Base-by-base conservation (phyloP, 2,329 filamentous ascomycete species). In the Aciculosporium take region DNA sequence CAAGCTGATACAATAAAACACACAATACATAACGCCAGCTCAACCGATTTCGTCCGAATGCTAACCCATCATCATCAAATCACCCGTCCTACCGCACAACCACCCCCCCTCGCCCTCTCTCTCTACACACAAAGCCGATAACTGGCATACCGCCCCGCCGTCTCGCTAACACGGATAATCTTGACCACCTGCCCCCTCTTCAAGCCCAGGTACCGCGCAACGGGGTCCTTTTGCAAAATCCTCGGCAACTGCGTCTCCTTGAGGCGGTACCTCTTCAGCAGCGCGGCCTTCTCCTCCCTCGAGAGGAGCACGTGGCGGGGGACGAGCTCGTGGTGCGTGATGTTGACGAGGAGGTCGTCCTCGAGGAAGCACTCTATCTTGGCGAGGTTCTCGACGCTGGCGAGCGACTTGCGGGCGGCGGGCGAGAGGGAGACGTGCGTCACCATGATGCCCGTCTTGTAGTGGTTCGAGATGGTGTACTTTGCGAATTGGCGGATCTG, bases 161-260 rank as follows among this genome's bases (percentile, higher is more conserved):
- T 98, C 71, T 96, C 91, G 57, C 81, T 88, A 61, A 82, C 88
- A 50, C 91, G 74, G 55, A 98, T 95, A 54, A 98, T 98, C 76
- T 98, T 98, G 55, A 98, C 91, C 3, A 98, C 88, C 64, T 95
- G 84, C 3, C 88, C 87, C 57, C 88, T 75, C 68, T 84, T 82
- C 58, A 98, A 68, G 10, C 91, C 91, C 42, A 95, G 68, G 61
- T 96, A 98, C 54, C 83, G 80, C 21, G 91, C 85, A 40, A 98
- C 87, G 3, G 91, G 91, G 60, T 98, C 91, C 51, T 84, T 84
- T 50, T 84, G 76, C 62, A 94, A 76, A 53, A 98, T 94, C 43
- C 91, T 75, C 4, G 91, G 91, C 56, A 98, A 69, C 68, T 98
- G 91, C 8, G 86, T 95, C 72, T 98, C 91, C 76, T 95, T 96